Percentiles rank a stretch among this genome's conserved stretches.
These are phyloP conservation scores for Turritis glabra DNA, from an alignment of 345 rosid genomes.

Conservation along the genomic window DNA sequence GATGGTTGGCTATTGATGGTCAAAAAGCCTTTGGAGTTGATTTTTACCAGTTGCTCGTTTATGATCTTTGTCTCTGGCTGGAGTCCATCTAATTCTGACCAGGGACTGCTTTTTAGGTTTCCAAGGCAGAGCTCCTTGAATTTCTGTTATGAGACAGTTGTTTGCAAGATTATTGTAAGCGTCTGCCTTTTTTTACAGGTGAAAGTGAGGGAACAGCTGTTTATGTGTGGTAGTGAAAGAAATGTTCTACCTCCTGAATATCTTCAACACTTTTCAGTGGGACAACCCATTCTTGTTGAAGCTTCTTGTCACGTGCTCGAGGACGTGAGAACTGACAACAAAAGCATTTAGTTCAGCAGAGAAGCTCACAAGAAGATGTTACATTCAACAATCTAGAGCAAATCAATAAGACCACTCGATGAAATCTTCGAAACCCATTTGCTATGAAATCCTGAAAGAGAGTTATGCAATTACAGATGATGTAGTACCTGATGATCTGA, in stretches of 20 bases:
- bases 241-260: conserved; percentile 63
- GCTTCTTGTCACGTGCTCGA: conserved; percentile 87
- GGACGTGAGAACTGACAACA: conserved; percentile 45
- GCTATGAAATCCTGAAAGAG: not conserved
- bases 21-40: conserved; percentile 89
- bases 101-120: conserved; percentile 78
- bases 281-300: conserved; percentile 83
- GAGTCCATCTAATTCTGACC: conserved; percentile 95
- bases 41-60: conserved; percentile 71
- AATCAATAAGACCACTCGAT: not conserved
- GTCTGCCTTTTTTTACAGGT: not conserved
- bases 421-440: not conserved
- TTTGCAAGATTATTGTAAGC: not conserved
- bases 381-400: not conserved
- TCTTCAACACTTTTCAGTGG: conserved; percentile 71
- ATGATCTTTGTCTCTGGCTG: conserved; percentile 94
- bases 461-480: not conserved
- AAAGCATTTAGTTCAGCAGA: not conserved
- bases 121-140: conserved; percentile 82
- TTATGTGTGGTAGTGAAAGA: not conserved
- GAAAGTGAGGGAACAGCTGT: not conserved
- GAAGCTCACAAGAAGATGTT: not conserved
- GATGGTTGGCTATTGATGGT: conserved; percentile 98
- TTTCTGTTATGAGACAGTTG: conserved; percentile 45
- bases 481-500: conserved; percentile 77